A percentile compares a stretch with the other conserved stretches of the same genome.
These are phyloP conservation scores for Russula emetica DNA, from an alignment of 768 basidiomycete species.

Conservation along the genomic window DNA sequence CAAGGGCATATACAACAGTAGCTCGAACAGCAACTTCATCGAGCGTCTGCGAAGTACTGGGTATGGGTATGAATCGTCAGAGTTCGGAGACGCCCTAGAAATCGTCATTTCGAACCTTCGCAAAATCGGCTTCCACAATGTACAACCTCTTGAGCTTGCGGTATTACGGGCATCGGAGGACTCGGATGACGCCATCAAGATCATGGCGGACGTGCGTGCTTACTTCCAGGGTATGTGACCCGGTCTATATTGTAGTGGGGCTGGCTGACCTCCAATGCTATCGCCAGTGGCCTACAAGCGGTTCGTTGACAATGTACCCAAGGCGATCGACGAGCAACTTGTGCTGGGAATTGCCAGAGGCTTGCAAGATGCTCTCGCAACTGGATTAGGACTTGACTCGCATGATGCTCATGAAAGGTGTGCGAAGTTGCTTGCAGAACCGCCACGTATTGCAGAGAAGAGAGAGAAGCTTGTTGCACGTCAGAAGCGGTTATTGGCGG, in stretches of 20 bases:
- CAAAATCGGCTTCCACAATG: conserved; percentile 38
- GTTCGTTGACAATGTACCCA: conserved; percentile 42
- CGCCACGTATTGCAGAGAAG: conserved; percentile 39
- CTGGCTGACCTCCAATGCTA: background rate
- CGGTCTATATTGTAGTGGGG: background rate
- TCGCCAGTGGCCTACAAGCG: conserved; percentile 46
- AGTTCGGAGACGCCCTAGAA: background rate
- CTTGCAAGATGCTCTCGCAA: conserved; percentile 44
- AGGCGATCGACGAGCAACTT: conserved; percentile 47
- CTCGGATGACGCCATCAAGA: conserved; percentile 52
- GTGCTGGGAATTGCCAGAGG: conserved; percentile 48
- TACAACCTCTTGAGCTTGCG: conserved; percentile 42
- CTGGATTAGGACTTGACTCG: conserved; percentile 51
- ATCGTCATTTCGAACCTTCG: conserved; percentile 29
- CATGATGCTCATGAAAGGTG: conserved; percentile 46
- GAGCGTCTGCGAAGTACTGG: background rate
- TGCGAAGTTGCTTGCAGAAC: conserved; percentile 50
- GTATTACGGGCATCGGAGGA: conserved; percentile 49
- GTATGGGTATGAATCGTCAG: background rate
- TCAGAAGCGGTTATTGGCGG: conserved; percentile 46
- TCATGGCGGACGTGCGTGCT: conserved; percentile 69
- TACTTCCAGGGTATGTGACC: conserved; percentile 63
- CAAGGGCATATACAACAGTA: background rate
- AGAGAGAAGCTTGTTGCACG: conserved; percentile 51
- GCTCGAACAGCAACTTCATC: background rate